phyloP scores from a whole-genome alignment of 2,329 filamentous ascomycete genomes.

The Stagonosporopsis cucurbitacearum region DNA sequence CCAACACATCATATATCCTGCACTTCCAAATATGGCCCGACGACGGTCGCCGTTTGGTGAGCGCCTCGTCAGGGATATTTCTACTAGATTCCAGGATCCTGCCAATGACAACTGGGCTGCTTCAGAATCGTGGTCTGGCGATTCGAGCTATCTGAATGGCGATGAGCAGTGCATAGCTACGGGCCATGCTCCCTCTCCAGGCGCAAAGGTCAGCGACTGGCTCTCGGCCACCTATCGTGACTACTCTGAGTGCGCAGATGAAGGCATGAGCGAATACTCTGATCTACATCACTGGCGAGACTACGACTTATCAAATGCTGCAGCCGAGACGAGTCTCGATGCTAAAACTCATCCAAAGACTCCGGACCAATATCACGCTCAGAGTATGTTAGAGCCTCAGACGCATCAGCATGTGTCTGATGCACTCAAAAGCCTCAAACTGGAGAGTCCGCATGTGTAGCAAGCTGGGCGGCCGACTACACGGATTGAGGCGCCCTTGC shows the following conservation, averaged over 20 bases:
- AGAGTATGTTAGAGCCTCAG: not conserved
- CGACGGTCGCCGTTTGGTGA: slow-evolving; percentile 7
- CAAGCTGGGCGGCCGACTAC: not conserved
- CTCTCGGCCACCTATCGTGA: slow-evolving; percentile 6
- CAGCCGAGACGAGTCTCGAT: too few species aligned
- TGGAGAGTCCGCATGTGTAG: not conserved
- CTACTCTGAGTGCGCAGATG: not conserved
- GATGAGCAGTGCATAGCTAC: slow-evolving; percentile 1
- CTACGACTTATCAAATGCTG: not conserved
- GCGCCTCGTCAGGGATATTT: not conserved
- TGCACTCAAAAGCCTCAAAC: not conserved
- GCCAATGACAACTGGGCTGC: not conserved
- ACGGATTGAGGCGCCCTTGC: not conserved
- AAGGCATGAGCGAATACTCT: too few species aligned
- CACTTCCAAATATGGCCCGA: slow-evolving; percentile 35
- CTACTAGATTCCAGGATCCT: not conserved
- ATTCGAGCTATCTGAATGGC: slow-evolving; percentile 32
- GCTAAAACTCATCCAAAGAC: not conserved
- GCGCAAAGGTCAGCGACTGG: slow-evolving; percentile 29
- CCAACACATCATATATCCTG: slow-evolving; percentile 25
- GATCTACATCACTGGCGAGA: not conserved
- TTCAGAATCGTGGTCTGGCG: slow-evolving; percentile 39
- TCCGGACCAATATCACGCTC: not conserved
- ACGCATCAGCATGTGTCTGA: not conserved
- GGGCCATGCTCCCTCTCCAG: not conserved